Conservation (phyloP, 169 alveolate genomes). For the Toxoplasma gondii region DNA sequence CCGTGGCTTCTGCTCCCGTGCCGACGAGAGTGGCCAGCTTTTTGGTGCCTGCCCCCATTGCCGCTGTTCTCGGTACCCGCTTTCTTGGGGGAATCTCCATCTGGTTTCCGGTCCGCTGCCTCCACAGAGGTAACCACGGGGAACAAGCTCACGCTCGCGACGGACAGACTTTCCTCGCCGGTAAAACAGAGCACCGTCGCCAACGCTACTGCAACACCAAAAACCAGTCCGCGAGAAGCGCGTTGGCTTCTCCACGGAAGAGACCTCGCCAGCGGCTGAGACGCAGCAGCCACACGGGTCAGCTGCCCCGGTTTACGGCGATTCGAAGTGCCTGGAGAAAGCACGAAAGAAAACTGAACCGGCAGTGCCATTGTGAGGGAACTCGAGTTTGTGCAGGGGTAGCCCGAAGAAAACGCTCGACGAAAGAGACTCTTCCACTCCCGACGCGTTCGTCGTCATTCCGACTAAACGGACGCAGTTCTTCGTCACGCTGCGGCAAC, state of each 20-base stretch:
- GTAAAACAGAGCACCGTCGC: too few species aligned
- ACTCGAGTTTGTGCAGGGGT: background rate
- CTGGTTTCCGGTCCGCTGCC: background rate
- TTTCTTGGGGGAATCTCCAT: background rate
- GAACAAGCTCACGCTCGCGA: background rate
- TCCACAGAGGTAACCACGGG: background rate
- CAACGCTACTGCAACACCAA: too few species aligned
- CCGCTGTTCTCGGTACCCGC: background rate
- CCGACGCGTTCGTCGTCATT: too few species aligned
- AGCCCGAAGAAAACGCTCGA: background rate
- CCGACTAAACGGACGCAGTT: too few species aligned
- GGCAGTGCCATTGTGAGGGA: background rate
- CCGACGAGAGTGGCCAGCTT: background rate
- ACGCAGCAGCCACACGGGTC: too few species aligned
- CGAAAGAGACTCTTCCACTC: background rate
- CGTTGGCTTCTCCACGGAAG: too few species aligned
- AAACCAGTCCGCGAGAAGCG: too few species aligned
- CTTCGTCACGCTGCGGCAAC: background rate
- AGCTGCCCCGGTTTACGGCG: background rate
- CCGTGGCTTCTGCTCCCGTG: background rate
- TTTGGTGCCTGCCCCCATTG: background rate
- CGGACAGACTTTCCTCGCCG: too few species aligned
- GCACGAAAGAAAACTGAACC: too few species aligned
- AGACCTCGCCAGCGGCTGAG: too few species aligned
- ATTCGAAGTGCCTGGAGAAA: background rate